phyloP scores from a whole-genome alignment of 306 rosid species.

The Bauhinia variegata region DNA sequence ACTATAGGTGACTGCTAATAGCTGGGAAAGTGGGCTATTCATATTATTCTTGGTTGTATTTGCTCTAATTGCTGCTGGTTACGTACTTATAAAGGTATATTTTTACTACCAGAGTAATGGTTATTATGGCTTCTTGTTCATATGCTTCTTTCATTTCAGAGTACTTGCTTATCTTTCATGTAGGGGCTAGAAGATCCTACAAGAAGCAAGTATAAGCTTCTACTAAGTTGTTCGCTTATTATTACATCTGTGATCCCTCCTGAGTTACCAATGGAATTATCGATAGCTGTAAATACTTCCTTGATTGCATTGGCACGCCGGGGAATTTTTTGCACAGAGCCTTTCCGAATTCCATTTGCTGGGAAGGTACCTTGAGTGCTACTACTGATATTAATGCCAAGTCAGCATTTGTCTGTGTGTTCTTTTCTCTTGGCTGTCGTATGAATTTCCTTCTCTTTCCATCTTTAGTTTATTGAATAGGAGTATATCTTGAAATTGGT shows the following conservation, averaged over 20 bases:
- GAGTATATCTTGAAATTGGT: conserved; percentile 20
- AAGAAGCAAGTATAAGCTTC: conserved; percentile 99
- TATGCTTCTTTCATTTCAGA: background rate
- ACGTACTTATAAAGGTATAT: conserved; percentile 87
- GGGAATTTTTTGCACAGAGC: conserved; percentile 97
- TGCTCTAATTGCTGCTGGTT: conserved; percentile 97
- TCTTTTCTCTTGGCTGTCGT: background rate
- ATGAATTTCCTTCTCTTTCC: background rate
- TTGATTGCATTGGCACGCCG: conserved; percentile 93
- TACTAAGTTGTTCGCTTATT: conserved; percentile 94
- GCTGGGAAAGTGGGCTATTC: conserved; percentile 99
- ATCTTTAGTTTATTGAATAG: conserved; percentile 18
- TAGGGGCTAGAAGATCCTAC: conserved; percentile 98
- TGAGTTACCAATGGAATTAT: conserved; percentile 98
- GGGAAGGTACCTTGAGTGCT: conserved; percentile 73
- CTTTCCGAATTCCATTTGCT: conserved; percentile 98
- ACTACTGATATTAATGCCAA: conserved; percentile 16
- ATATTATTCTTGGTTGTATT: conserved; percentile 89
- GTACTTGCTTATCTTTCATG: conserved; percentile 30
- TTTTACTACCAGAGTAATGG: conserved; percentile 22
- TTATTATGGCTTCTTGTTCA: conserved; percentile 18
- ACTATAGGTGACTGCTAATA: conserved; percentile 92
- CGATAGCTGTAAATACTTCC: conserved; percentile 98
- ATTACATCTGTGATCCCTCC: conserved; percentile 99
- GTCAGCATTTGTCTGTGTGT: conserved; percentile 14